These are phyloP conservation scores for Nakazawaea peltata DNA, from an alignment of 805 yeast species.

Conservation along the genomic window DNA sequence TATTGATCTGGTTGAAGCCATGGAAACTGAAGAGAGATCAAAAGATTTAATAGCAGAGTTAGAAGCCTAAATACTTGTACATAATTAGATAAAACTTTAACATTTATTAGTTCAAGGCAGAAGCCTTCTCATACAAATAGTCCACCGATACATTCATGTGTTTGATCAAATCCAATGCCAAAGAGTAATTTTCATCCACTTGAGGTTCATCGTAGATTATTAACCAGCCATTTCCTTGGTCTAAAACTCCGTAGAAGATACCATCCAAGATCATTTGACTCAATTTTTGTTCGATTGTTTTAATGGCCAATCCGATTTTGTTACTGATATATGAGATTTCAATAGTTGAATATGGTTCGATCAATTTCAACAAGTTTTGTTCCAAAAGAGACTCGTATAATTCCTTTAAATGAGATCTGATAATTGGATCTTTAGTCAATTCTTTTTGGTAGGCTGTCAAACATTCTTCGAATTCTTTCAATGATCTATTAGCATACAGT, in stretches of 20 bases:
- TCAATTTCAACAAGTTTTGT: slow-evolving; percentile 87
- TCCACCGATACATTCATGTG: slow-evolving; percentile 87
- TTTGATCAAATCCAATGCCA: slow-evolving; percentile 78
- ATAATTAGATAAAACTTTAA: too few relatives aligned
- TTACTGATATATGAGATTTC: slow-evolving; percentile 85
- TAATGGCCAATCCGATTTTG: slow-evolving; percentile 78
- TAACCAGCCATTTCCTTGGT: slow-evolving; percentile 98
- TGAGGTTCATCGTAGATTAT: slow-evolving; percentile 84
- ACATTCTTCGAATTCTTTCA: slow-evolving; percentile 86
- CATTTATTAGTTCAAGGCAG: slow-evolving; percentile 54
- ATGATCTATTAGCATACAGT: slow-evolving; percentile 84
- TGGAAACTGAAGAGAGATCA: slow-evolving; percentile 38
- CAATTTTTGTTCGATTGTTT: slow-evolving; percentile 88
- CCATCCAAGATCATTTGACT: slow-evolving; percentile 95
- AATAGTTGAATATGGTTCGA: slow-evolving; percentile 95
- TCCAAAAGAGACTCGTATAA: slow-evolving; percentile 89
- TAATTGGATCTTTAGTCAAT: slow-evolving; percentile 78
- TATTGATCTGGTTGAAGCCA: slow-evolving; percentile 41
- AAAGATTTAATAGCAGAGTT: slow-evolving; percentile 24
- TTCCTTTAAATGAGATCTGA: slow-evolving; percentile 86
- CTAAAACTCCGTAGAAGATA: slow-evolving; percentile 92
- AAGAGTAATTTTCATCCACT: slow-evolving; percentile 81
- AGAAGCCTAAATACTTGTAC: slow-evolving; percentile 8
- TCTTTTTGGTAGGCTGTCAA: slow-evolving; percentile 63
- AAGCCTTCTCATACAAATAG: slow-evolving; percentile 87